Conservation (phyloP, 495 filamentous ascomycete genomes). For the Letharia columbiana region DNA sequence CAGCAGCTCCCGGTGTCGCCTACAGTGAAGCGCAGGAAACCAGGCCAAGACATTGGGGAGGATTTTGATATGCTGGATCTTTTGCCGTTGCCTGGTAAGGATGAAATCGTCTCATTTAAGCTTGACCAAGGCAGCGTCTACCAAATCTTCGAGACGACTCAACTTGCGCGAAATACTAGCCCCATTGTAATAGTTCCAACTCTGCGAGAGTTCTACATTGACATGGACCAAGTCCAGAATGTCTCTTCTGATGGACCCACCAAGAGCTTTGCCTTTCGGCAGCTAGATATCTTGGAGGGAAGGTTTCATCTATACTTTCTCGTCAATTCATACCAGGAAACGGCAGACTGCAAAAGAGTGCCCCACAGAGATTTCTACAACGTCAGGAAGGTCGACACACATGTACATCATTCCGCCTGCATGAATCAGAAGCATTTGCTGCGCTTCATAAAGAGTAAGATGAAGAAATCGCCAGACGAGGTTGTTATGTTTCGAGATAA, state of each 20-base stretch:
- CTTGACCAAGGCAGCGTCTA: conserved; percentile 81
- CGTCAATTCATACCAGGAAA: conserved; percentile 94
- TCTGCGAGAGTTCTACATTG: conserved; percentile 87
- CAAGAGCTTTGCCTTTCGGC: conserved; percentile 92
- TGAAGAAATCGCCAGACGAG: conserved; percentile 95
- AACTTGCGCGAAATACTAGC: conserved; percentile 48
- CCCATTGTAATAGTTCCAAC: conserved; percentile 78
- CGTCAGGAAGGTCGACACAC: conserved; percentile 95
- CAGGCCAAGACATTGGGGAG: conserved; percentile 82
- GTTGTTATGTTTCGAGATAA: conserved; percentile 88
- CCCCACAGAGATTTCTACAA: conserved; percentile 99
- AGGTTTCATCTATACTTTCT: conserved; percentile 92
- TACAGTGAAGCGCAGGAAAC: conserved; percentile 58
- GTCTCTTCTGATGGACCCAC: conserved; percentile 89
- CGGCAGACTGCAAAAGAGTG: conserved; percentile 93
- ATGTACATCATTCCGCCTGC: conserved; percentile 97
- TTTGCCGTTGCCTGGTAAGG: conserved; percentile 57
- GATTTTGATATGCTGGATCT: conserved; percentile 79
- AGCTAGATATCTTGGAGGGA: conserved; percentile 88
- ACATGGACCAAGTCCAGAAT: conserved; percentile 75
- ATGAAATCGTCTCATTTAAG: conserved; percentile 57
- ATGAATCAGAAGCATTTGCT: conserved; percentile 99
- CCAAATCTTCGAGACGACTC: conserved; percentile 67
- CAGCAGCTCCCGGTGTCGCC: conserved; percentile 23
- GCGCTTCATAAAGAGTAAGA: conserved; percentile 98